Percentiles rank a stretch among this genome's conserved stretches.
phyloP scores from a whole-genome alignment of 257 asterid species.

The Ligustrum vulgare region DNA sequence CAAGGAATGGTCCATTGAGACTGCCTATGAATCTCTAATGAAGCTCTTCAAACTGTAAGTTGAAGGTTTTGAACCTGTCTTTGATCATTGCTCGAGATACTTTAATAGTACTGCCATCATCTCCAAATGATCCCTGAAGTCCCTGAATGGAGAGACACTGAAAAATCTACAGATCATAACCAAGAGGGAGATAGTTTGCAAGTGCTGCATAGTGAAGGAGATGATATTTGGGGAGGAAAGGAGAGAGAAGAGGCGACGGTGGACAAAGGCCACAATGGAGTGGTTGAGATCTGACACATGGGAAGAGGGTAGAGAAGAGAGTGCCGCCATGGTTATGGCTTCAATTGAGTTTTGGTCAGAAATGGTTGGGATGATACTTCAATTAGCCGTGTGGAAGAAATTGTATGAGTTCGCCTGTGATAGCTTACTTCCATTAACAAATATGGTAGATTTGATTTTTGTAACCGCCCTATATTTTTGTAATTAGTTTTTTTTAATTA shows the following conservation, averaged over 20 bases:
- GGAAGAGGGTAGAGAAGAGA: slow-evolving; percentile 57
- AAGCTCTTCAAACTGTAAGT: no score
- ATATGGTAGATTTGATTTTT: no score
- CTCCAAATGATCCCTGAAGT: slow-evolving; percentile 40
- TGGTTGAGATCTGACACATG: slow-evolving; percentile 54
- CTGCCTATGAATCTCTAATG: no score
- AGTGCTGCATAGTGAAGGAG: slow-evolving; percentile 76
- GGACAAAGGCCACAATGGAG: slow-evolving; percentile 64
- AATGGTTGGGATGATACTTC: slow-evolving; percentile 31
- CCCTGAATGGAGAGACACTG: slow-evolving; percentile 85
- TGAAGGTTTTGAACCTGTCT: no score
- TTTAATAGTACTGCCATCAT: slow-evolving; percentile 47
- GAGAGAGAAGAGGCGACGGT: slow-evolving; percentile 60
- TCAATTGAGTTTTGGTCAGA: slow-evolving; percentile 39
- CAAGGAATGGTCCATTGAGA: no score
- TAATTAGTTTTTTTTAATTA: no score
- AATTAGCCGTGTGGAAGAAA: background rate
- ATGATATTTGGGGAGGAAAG: slow-evolving; percentile 70
- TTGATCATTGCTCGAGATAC: slow-evolving; percentile 22
- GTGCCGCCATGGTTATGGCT: slow-evolving; percentile 61
- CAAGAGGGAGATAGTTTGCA: slow-evolving; percentile 47
- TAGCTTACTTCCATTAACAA: no score
- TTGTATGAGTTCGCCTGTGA: background rate
- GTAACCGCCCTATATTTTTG: no score
- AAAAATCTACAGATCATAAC: slow-evolving; percentile 59